phyloP scores from a whole-genome alignment of 805 yeast species.

The Wickerhamiella kurtzmanii region DNA sequence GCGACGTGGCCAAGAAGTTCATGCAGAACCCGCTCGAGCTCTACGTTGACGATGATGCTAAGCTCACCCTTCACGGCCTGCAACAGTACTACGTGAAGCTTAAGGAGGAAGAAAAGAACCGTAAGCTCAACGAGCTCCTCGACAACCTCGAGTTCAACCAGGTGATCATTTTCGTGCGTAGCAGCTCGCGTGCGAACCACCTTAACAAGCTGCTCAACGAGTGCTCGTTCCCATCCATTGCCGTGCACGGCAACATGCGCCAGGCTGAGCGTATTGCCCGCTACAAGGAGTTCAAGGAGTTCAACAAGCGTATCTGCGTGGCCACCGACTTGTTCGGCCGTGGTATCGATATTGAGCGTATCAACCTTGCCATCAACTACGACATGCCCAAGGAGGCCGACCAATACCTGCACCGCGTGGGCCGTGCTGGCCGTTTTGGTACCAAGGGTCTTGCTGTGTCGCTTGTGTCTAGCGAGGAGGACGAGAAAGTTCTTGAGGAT shows the following conservation, averaged over 20 bases:
- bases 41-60: constrained; percentile 94
- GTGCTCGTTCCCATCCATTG: constrained; percentile 92
- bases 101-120: constrained; percentile 83
- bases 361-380: constrained; percentile 93
- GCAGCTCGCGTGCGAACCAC: constrained; percentile 83
- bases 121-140: constrained; percentile 78
- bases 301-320: constrained; percentile 96
- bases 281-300: constrained; percentile 92
- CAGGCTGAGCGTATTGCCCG: constrained; percentile 97
- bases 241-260: constrained; percentile 87
- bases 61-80: constrained; percentile 92
- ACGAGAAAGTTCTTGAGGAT: constrained; percentile 76
- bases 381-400: constrained; percentile 95
- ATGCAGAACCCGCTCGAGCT: constrained; percentile 97
- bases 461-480: constrained; percentile 72
- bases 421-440: constrained; percentile 99
- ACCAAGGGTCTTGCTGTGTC: constrained; percentile 96
- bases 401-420: constrained; percentile 97
- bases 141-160: constrained; percentile 95
- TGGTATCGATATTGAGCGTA: constrained; percentile 98
- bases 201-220: constrained; percentile 78
- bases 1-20: constrained; percentile 94
- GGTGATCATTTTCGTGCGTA: constrained; percentile 89
- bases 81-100: constrained; percentile 92
- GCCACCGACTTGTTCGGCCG: constrained; percentile 98